Conservation (phyloP, 1,139 yeast genomes). For the Taiozyma sp. region DNA sequence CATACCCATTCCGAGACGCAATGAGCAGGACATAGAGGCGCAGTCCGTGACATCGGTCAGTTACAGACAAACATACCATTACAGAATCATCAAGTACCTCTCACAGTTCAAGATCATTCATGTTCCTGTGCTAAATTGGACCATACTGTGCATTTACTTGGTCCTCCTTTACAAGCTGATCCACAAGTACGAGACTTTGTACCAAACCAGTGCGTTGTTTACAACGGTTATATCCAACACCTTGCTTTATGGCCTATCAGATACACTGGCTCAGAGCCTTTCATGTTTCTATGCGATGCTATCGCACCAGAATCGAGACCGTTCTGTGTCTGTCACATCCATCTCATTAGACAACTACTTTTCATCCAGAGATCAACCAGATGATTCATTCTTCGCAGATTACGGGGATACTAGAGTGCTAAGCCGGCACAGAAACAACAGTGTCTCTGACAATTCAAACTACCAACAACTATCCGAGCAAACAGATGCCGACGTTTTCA, state of each 20-base stretch:
- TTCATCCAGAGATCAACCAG: conserved; percentile 14
- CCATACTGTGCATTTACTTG: conserved; percentile 44
- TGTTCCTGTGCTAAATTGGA: conserved; percentile 49
- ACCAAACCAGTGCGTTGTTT: conserved; percentile 58
- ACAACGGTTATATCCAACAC: conserved; percentile 83
- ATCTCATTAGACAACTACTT: conserved; percentile 12
- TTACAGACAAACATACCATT: conserved; percentile 13
- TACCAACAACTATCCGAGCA: conserved; percentile 33
- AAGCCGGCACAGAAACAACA: conserved; percentile 29
- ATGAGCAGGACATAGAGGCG: conserved; percentile 2
- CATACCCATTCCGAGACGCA: conserved; percentile 1
- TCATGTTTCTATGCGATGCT: conserved; percentile 30
- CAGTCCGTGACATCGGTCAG: conserved; percentile 3
- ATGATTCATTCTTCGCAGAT: conserved; percentile 25
- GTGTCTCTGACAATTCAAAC: conserved; percentile 26
- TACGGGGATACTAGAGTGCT: conserved; percentile 18
- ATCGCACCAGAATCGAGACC: conserved; percentile 22
- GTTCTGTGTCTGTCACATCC: conserved; percentile 9
- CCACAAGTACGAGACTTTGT: conserved; percentile 55
- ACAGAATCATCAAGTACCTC: conserved; percentile 15
- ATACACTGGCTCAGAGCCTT: conserved; percentile 69
- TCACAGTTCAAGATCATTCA: conserved; percentile 18
- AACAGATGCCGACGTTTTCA: conserved; percentile 39
- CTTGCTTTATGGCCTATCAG: conserved; percentile 82
- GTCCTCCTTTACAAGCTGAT: conserved; percentile 46